Conservation (phyloP, 2,329 filamentous ascomycete genomes). For the Fusarium udum region DNA sequence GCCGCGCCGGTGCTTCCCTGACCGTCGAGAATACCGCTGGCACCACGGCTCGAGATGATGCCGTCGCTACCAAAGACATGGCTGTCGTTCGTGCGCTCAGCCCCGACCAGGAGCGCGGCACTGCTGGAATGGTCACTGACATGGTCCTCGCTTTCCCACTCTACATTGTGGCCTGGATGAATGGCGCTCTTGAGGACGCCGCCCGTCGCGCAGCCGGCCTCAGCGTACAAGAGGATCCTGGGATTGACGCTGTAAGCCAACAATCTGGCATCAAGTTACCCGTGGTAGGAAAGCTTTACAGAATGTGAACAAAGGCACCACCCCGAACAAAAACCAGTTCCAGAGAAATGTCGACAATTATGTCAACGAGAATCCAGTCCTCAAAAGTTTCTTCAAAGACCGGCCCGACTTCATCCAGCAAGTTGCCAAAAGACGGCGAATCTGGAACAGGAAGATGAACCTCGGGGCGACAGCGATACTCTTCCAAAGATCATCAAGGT, state of each 20-base stretch:
- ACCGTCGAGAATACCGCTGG: not conserved
- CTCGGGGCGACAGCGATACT: not conserved
- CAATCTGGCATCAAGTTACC: not conserved
- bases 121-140: not conserved
- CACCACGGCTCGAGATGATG: not conserved
- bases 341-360: not conserved
- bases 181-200: not conserved
- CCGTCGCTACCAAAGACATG: not conserved
- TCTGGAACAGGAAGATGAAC: not conserved
- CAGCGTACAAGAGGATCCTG: fast-evolving
- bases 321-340: not conserved
- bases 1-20: not conserved
- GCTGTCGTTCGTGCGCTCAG: not conserved
- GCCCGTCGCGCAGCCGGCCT: not conserved
- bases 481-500: not conserved
- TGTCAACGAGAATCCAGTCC: not conserved
- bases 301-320: not conserved
- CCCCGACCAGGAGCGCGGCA: not conserved
- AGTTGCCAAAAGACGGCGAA: not conserved
- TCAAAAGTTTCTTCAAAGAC: not conserved
- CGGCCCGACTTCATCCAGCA: not conserved
- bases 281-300: not conserved
- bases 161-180: not conserved
- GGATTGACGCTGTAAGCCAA: not conserved
- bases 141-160: not conserved